Base-by-base conservation (phyloP, 768 basidiomycete species). In the Candolleomyces eurysporus region DNA sequence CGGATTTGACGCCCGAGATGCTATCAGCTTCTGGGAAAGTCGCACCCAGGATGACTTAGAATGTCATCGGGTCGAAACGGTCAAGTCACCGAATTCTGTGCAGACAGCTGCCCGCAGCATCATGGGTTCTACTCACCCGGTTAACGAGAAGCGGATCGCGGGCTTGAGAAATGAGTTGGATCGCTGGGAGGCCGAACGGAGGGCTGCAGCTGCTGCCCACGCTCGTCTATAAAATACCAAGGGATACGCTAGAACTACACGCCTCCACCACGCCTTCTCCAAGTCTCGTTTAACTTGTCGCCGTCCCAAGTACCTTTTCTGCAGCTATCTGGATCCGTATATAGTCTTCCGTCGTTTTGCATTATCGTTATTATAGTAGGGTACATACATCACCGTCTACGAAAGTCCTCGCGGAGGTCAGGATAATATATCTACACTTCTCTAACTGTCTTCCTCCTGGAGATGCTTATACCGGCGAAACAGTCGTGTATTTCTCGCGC, bases 1-100 rank as follows among this genome's bases (percentile, higher is more conserved):
- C 0, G 93, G 94, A 5, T 98, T 91, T 69, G 93, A 97, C 75
- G 91, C 96, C 3, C 84, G 89, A 40, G 78, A 80, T 50, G 92
- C 96, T 7, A 81, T 95, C 48, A 78, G 75, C 14, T 96, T 97
- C 71, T 98, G 96, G 92, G 87, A 93, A 69, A 73, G 76, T 46
- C 80, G 87, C 50, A 72, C 78, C 22, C 75, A 78, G 22, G 65
- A 73, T 46, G 68, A 72, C 36, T 73, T 76, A 9, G 84, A 88
- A 61, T 86, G 85, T 72, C 67, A 69, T 17, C 64, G 59, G 19
- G 49, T 75, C 31, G 77, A 76, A 36, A 11, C 36, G 21, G 57
- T 39, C 26, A 26, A 53, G 22, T 62, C 64, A 36, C 36, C 36
- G 2, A 48, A 26, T 19, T 66, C 67, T 22, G 46, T 51, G 11